Percentiles rank a stretch among this genome's conserved stretches.
Evolutionary conservation across 2,329 filamentous ascomycete genomes (phyloP).

Genomic region (Fusarium bactridioides): DNA sequence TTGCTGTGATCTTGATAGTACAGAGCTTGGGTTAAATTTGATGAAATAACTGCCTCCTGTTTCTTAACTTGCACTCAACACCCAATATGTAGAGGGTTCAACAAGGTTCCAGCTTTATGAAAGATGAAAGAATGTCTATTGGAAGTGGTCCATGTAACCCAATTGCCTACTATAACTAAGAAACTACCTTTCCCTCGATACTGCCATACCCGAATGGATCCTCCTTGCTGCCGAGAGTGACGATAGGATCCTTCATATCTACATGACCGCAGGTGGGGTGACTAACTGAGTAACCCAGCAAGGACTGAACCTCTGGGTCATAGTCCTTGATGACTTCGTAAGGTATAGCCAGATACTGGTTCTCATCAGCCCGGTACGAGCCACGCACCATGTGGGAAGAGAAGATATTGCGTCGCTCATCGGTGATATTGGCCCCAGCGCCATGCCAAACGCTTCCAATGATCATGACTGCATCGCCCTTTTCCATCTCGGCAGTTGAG

Average conservation of each 20-base stretch:
- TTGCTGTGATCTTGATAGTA: rapidly evolving
- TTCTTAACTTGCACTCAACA: too few species aligned
- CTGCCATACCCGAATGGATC: too few species aligned
- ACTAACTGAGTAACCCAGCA: too few species aligned
- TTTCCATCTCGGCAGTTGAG: background rate
- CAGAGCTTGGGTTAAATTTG: rapidly evolving
- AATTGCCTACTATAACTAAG: too few species aligned
- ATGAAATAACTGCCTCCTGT: too few species aligned
- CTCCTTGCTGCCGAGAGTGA: too few species aligned
- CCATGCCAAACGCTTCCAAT: background rate
- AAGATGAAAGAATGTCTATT: too few species aligned
- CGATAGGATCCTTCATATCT: too few species aligned
- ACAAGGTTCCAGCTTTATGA: too few species aligned
- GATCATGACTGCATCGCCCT: background rate
- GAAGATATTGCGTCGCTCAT: background rate
- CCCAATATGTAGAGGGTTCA: rapidly evolving
- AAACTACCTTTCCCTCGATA: too few species aligned
- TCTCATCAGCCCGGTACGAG: background rate
- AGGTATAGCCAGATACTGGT: background rate
- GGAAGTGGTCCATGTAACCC: too few species aligned
- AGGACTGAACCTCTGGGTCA: background rate
- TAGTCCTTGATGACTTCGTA: background rate
- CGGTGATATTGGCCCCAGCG: background rate
- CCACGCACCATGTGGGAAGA: background rate
- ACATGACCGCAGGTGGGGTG: too few species aligned